Conservation (phyloP, 148 eudicot genomes). For the Chenopodium formosanum region DNA sequence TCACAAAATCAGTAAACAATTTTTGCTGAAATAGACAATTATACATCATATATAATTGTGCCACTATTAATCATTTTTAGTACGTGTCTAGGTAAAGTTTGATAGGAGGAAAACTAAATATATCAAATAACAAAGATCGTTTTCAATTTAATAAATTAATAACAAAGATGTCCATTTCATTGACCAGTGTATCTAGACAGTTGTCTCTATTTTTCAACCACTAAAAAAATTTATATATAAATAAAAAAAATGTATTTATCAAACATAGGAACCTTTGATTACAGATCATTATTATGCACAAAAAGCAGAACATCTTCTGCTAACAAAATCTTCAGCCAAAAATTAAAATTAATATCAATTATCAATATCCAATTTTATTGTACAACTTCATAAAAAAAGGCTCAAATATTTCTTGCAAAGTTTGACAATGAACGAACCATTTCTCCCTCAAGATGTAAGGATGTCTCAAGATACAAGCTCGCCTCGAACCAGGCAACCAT, state of each 20-base stretch:
- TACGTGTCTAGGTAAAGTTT: background rate
- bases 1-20: background rate
- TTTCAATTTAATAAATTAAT: background rate
- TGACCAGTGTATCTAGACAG: background rate
- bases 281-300: background rate
- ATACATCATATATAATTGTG: no score
- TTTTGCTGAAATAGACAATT: background rate
- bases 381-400: background rate
- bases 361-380: no score
- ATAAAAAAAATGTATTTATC: background rate
- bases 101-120: no score
- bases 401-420: no score
- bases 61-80: background rate
- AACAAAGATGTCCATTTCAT: background rate
- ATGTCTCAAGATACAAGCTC: background rate
- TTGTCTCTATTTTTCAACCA: background rate
- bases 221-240: background rate
- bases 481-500: background rate
- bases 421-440: constrained; percentile 19
- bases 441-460: constrained; percentile 1
- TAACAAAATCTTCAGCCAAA: background rate
- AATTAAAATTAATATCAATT: no score
- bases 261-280: background rate
- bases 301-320: background rate
- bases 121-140: background rate